Percentiles rank a stretch among this genome's conserved stretches.
These are phyloP conservation scores for Malassezia nana DNA, from an alignment of 1,284 basidiomycete species.

Conservation along the genomic window DNA sequence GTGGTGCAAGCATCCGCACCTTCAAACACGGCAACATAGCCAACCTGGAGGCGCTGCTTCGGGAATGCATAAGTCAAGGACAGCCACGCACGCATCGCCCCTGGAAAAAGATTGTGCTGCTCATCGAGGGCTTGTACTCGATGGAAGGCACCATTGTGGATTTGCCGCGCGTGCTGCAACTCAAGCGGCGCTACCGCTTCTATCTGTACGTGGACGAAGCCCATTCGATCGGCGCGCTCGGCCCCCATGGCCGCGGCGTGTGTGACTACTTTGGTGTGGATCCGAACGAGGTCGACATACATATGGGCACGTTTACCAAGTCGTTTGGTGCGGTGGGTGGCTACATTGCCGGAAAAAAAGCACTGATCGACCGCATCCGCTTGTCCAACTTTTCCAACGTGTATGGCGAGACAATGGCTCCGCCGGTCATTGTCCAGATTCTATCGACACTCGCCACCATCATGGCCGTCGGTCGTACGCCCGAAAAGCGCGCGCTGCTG, in stretches of 20 bases:
- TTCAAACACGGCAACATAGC: slow-evolving; percentile 97
- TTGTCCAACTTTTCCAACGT: slow-evolving; percentile 70
- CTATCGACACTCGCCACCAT: slow-evolving; percentile 87
- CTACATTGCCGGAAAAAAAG: slow-evolving; percentile 77
- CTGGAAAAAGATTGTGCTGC: slow-evolving; percentile 94
- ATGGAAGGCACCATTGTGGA: slow-evolving; percentile 95
- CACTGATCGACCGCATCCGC: slow-evolving; percentile 70
- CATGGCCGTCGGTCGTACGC: slow-evolving; percentile 59
- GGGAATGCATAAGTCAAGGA: slow-evolving; percentile 89
- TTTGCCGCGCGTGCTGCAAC: slow-evolving; percentile 68
- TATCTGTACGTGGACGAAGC: slow-evolving; percentile 94
- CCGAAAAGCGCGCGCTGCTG: slow-evolving; percentile 34
- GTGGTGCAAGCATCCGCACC: slow-evolving; percentile 77
- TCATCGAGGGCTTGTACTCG: slow-evolving; percentile 91
- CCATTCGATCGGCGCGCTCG: slow-evolving; percentile 90
- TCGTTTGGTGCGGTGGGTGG: slow-evolving; percentile 96
- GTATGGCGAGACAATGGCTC: slow-evolving; percentile 84
- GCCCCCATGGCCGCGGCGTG: slow-evolving; percentile 84
- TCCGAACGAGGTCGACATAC: slow-evolving; percentile 72
- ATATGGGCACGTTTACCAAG: slow-evolving; percentile 99
- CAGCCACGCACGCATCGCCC: slow-evolving; percentile 93
- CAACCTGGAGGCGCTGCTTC: slow-evolving; percentile 67
- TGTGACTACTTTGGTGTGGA: slow-evolving; percentile 86
- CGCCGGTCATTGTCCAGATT: slow-evolving; percentile 82
- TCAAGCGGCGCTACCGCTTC: slow-evolving; percentile 98